These are phyloP conservation scores for Leccinellum albellum DNA, from an alignment of 768 basidiomycete genomes.

Conservation along the genomic window DNA sequence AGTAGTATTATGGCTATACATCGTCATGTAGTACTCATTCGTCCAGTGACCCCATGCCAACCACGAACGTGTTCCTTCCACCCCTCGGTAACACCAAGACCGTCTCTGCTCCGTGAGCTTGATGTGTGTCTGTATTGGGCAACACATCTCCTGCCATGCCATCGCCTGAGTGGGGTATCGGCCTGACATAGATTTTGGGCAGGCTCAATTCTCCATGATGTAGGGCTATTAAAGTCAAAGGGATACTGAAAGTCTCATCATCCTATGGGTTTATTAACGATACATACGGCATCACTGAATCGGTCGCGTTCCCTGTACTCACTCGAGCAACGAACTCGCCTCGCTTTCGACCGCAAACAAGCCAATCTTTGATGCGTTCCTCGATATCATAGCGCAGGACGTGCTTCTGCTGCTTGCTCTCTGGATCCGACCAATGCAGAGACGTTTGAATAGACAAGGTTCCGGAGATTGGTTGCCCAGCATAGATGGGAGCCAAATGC, in stretches of 20 bases:
- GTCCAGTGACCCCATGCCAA: constrained; percentile 57
- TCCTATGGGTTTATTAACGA: constrained; percentile 43
- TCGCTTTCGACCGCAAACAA: constrained; percentile 83
- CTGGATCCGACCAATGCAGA: constrained; percentile 68
- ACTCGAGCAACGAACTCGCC: constrained; percentile 79
- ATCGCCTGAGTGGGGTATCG: constrained; percentile 51
- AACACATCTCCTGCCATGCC: constrained; percentile 56
- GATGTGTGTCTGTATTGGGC: constrained; percentile 75
- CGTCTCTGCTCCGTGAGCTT: constrained; percentile 79
- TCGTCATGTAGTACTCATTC: constrained; percentile 6
- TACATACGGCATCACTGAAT: neutral
- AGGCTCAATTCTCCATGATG: constrained; percentile 78
- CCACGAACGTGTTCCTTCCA: constrained; percentile 75
- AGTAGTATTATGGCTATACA: neutral
- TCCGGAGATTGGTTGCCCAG: constrained; percentile 82
- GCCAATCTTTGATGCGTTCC: constrained; percentile 80
- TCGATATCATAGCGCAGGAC: constrained; percentile 77
- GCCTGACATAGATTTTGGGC: constrained; percentile 66
- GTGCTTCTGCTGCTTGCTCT: constrained; percentile 43
- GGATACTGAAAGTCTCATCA: constrained; percentile 51
- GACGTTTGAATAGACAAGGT: constrained; percentile 64
- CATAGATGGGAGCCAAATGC: constrained; percentile 53
- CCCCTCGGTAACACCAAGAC: constrained; percentile 80
- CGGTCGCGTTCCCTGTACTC: constrained; percentile 18
- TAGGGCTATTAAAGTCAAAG: constrained; percentile 80